These are phyloP conservation scores for Prunus mume DNA, from an alignment of 306 rosid genomes.

Conservation along the genomic window DNA sequence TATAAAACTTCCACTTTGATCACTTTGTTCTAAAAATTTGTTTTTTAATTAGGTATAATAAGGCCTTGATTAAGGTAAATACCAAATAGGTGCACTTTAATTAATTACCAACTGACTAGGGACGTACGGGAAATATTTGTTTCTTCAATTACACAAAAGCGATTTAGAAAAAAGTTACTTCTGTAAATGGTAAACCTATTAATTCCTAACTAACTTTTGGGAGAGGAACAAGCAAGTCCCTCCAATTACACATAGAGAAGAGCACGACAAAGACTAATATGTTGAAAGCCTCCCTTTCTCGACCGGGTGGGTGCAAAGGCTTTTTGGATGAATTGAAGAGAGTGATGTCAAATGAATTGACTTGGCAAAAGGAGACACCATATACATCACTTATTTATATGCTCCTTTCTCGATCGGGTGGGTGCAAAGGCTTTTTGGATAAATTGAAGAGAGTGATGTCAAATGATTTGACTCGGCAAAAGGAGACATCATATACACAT, in stretches of 20 bases:
- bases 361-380: neutral
- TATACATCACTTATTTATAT: neutral
- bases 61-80: too few relatives aligned
- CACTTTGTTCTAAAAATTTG: too few relatives aligned
- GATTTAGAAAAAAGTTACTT: neutral
- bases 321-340: neutral
- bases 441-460: neutral
- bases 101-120: too few relatives aligned
- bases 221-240: neutral
- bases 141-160: too few relatives aligned
- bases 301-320: neutral
- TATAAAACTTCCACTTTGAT: too few relatives aligned
- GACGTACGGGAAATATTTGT: too few relatives aligned
- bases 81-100: too few relatives aligned
- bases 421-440: neutral
- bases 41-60: too few relatives aligned
- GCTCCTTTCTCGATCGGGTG: neutral
- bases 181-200: neutral
- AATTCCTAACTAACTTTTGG: neutral
- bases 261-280: neutral
- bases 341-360: conserved; percentile 1
- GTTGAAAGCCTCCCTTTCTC: neutral
- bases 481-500: neutral
- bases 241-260: neutral
- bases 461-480: neutral